Evolutionary conservation across 495 filamentous ascomycete genomes (phyloP).

Genomic region (Aspergillus bridgeri): DNA sequence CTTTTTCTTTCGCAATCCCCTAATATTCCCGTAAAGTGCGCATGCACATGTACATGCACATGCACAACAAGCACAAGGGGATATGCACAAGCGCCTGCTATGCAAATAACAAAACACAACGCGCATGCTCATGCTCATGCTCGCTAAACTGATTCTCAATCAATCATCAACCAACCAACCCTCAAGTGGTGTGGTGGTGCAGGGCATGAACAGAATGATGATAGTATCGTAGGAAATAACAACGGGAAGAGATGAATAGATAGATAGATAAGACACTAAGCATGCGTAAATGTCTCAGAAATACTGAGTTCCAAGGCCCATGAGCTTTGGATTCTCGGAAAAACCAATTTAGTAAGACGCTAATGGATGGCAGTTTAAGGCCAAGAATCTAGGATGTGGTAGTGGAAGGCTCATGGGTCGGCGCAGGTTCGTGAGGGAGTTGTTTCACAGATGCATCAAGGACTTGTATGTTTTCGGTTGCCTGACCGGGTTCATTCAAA

Average conservation of each 20-base stretch:
- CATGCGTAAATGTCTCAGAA: neutral
- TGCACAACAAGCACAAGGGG: neutral
- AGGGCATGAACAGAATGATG: neutral
- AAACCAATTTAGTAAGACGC: neutral
- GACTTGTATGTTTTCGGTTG: slow-evolving; percentile 1
- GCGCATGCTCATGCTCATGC: neutral
- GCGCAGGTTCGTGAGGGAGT: neutral
- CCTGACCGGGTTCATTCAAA: slow-evolving; percentile 4
- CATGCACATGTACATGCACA: neutral
- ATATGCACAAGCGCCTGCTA: neutral
- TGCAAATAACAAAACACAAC: neutral
- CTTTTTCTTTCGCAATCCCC: too few species aligned
- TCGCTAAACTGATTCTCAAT: slow-evolving; percentile 1
- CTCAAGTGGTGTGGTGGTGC: neutral
- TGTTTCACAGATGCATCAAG: neutral
- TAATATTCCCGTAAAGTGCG: neutral
- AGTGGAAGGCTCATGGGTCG: neutral
- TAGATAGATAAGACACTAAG: neutral
- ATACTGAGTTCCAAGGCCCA: too few species aligned
- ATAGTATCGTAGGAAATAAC: neutral
- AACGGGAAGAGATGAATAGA: neutral
- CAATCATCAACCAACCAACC: neutral
- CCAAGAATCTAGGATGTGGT: neutral
- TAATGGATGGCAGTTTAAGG: neutral
- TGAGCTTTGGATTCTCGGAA: neutral